phyloP scores from a whole-genome alignment of 352 stramenopile species.

The Pythium phragmiticola region DNA sequence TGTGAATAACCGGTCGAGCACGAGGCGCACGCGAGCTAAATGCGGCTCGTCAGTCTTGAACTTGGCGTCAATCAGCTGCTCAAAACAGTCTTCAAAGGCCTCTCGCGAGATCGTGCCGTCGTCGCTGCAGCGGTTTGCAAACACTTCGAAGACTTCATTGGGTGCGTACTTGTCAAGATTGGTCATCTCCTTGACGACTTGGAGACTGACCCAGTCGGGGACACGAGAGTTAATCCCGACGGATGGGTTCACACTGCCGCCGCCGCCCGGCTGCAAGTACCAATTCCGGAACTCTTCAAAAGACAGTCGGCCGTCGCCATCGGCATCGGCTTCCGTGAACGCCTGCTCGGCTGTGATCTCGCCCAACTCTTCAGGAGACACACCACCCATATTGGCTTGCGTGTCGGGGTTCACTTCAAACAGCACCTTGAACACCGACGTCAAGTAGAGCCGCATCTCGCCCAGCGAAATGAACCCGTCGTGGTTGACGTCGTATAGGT shows the following conservation, averaged over 20 bases:
- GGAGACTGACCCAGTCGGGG: slow-evolving; percentile 68
- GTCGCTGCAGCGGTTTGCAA: slow-evolving; percentile 77
- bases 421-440: slow-evolving; percentile 84
- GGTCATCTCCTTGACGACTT: slow-evolving; percentile 84
- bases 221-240: slow-evolving; percentile 16
- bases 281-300: slow-evolving; percentile 84
- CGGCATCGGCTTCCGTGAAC: slow-evolving; percentile 75
- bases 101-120: slow-evolving; percentile 78
- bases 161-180: slow-evolving; percentile 79
- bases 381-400: slow-evolving; percentile 50
- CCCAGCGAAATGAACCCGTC: slow-evolving; percentile 83
- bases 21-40: slow-evolving; percentile 57
- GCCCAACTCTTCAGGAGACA: slow-evolving; percentile 70
- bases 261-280: slow-evolving; percentile 57
- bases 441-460: slow-evolving; percentile 85
- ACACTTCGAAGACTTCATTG: slow-evolving; percentile 85
- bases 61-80: slow-evolving; percentile 77
- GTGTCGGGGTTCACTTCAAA: slow-evolving; percentile 80
- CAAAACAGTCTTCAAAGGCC: slow-evolving; percentile 83
- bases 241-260: not conserved
- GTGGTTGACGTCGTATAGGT: slow-evolving; percentile 86
- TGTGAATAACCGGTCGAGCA: slow-evolving; percentile 76
- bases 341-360: slow-evolving; percentile 76
- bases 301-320: slow-evolving; percentile 76
- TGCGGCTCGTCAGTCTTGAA: slow-evolving; percentile 73